phyloP scores from a whole-genome alignment of 2,329 filamentous ascomycete genomes.

The Sclerotinia subarctica region DNA sequence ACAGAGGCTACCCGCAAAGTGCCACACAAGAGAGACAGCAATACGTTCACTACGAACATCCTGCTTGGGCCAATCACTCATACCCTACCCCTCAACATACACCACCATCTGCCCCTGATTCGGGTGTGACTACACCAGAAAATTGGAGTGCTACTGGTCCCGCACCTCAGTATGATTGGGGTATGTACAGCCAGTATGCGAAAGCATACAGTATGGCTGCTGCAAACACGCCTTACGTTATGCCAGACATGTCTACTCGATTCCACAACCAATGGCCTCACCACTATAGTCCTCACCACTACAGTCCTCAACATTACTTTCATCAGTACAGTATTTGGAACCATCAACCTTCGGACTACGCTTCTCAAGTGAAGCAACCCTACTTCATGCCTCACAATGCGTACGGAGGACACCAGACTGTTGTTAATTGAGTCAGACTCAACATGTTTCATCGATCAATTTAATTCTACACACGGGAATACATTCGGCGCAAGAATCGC shows the following conservation, averaged over 20 bases:
- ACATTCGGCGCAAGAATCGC: conserved; percentile 32
- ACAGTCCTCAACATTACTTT: conserved; percentile 12
- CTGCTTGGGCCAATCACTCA: conserved; percentile 36
- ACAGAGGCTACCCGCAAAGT: conserved; percentile 50
- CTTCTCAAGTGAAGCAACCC: conserved; percentile 46
- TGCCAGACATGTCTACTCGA: conserved; percentile 20
- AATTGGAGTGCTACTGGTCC: conserved; percentile 47
- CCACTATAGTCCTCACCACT: background rate
- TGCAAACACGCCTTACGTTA: conserved; percentile 45
- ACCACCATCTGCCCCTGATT: conserved; percentile 52
- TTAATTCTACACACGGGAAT: conserved; percentile 24
- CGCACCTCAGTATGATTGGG: conserved; percentile 53
- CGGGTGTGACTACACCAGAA: conserved; percentile 52
- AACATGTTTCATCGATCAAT: background rate
- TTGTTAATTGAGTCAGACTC: conserved; percentile 35
- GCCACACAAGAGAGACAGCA: conserved; percentile 35
- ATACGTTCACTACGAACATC: conserved; percentile 35
- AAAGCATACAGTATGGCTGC: conserved; percentile 21
- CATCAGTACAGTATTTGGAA: conserved; percentile 43
- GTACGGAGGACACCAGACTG: conserved; percentile 48
- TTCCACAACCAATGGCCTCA: conserved; percentile 5
- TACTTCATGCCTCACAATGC: conserved; percentile 45
- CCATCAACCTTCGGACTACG: conserved; percentile 46
- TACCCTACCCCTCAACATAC: conserved; percentile 43
- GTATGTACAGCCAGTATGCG: conserved; percentile 48